Percentiles rank a stretch among this genome's conserved stretches.
Evolutionary conservation across 805 yeast genomes (phyloP).

Genomic region (Nakazawaea sp.): DNA sequence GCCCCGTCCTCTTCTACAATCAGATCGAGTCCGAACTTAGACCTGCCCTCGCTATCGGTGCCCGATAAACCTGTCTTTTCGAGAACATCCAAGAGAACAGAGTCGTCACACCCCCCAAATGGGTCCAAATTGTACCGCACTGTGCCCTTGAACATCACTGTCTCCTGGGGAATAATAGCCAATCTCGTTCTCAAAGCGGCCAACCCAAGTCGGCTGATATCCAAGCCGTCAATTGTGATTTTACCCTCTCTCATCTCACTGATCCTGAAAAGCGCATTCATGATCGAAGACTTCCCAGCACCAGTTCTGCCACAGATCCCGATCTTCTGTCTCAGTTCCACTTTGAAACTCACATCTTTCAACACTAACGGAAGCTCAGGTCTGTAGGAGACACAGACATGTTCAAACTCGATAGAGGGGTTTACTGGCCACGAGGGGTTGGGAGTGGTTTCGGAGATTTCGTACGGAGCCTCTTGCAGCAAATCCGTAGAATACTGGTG

Average conservation of each 20-base stretch:
- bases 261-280: conserved; percentile 56
- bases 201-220: conserved; percentile 45
- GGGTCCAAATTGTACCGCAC: conserved; percentile 59
- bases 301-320: conserved; percentile 91
- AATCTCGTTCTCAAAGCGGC: conserved; percentile 47
- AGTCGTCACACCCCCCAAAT: conserved; percentile 42
- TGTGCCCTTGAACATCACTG: conserved; percentile 55
- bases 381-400: conserved; percentile 49
- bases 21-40: conserved; percentile 55
- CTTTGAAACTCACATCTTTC: conserved; percentile 33
- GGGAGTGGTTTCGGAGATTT: conserved; percentile 31
- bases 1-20: conserved; percentile 61
- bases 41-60: conserved; percentile 30
- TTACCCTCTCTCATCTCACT: conserved; percentile 44
- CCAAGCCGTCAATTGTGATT: conserved; percentile 52
- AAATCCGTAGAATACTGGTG: conserved; percentile 55
- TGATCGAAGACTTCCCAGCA: conserved; percentile 70
- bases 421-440: conserved; percentile 40
- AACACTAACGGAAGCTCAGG: conserved; percentile 55
- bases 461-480: conserved; percentile 60
- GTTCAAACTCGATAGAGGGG: conserved; percentile 39
- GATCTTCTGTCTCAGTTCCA: conserved; percentile 57
- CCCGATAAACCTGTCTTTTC: conserved; percentile 49
- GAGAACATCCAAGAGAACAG: conserved; percentile 49
- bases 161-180: conserved; percentile 68